Base-by-base conservation (phyloP, 768 basidiomycete species). In the Suillus ampliporus region DNA sequence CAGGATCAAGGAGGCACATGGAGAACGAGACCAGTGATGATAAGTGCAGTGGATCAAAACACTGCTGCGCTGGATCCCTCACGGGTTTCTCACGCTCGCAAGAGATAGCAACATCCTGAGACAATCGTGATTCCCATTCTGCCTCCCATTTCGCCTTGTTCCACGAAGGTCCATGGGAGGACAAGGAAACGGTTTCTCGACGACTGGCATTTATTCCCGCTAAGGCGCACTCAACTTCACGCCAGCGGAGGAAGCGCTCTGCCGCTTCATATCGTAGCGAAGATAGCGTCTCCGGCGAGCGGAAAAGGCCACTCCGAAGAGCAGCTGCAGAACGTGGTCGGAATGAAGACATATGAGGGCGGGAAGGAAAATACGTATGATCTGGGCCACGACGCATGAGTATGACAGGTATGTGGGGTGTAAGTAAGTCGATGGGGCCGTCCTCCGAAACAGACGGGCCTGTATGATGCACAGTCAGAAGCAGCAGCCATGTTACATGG, bases 201-300 rank as follows among this genome's bases (percentile, higher is more conserved):
- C 68, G 73, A 4, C 64, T 66, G 57, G 65, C 69, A 40, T 76
- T 76, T 44, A 87, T 78, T 40, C 75, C 75, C 62, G 81, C 79
- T 7, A 85, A 83, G 13, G 83, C 83, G 21, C 82, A 79, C 64
- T 89, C 86, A 31, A 91, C 84, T 70, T 90, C 90, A 37, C 88
- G 79, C 90, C 90, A 91, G 35, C 84, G 83, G 61, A 90, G 72
- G 73, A 90, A 91, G 21, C 90, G 83, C 61, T 90, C 88, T 0
- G 86, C 81, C 0, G 89, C 89, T 72, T 91, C 90, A 19, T 74
- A 77, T 38, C 90, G 84, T 35, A 91, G 77, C 1, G 79, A 69
- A 1, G 81, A 77, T 13, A 90, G 78, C 0, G 82, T 87, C 62
- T 86, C 87, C 0, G 89, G 88, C 1, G 86, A 84, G 64, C 81